Conservation (phyloP, 768 basidiomycete genomes). For the Tylopilus vinaceipallidus region DNA sequence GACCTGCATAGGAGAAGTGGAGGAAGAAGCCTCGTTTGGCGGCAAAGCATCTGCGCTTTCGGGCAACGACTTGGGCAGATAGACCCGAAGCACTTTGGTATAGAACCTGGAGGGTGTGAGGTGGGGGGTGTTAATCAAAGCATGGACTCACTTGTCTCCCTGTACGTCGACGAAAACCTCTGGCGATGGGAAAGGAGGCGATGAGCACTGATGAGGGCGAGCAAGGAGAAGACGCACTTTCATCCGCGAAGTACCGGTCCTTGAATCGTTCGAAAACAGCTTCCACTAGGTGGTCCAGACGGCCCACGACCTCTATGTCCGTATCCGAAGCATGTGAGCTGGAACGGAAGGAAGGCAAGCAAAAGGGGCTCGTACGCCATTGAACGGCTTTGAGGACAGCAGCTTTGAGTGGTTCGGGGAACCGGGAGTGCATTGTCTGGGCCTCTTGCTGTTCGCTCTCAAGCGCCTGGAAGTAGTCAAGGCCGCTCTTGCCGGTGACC, state of each 20-base stretch:
- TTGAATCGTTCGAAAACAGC: slow-evolving; percentile 95
- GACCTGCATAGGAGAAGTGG: slow-evolving; percentile 47
- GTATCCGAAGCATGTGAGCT: slow-evolving; percentile 14
- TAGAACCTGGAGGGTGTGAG: slow-evolving; percentile 57
- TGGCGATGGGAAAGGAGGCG: slow-evolving; percentile 32
- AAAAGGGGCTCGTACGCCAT: slow-evolving; percentile 75
- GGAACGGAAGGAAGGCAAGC: slow-evolving; percentile 11
- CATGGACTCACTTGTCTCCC: slow-evolving; percentile 72
- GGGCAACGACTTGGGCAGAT: slow-evolving; percentile 57
- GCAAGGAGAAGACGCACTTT: slow-evolving; percentile 59
- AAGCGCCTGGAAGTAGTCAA: slow-evolving; percentile 93
- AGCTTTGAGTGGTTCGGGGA: slow-evolving; percentile 90
- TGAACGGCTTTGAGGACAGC: slow-evolving; percentile 91
- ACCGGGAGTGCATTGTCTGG: slow-evolving; percentile 82
- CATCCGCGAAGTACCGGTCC: slow-evolving; percentile 88
- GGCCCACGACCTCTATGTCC: slow-evolving; percentile 87
- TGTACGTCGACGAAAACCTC: slow-evolving; percentile 85
- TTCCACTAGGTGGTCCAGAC: slow-evolving; percentile 93
- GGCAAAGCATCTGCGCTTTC: slow-evolving; percentile 38
- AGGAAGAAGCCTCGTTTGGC: slow-evolving; percentile 31
- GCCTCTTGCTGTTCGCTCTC: slow-evolving; percentile 91
- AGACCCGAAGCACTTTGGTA: slow-evolving; percentile 76
- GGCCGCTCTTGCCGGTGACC: slow-evolving; percentile 89
- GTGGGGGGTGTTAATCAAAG: slow-evolving; percentile 6
- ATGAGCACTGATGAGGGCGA: slow-evolving; percentile 14